phyloP scores from a whole-genome alignment of 495 filamentous ascomycete species.

The Penicillium herquei region DNA sequence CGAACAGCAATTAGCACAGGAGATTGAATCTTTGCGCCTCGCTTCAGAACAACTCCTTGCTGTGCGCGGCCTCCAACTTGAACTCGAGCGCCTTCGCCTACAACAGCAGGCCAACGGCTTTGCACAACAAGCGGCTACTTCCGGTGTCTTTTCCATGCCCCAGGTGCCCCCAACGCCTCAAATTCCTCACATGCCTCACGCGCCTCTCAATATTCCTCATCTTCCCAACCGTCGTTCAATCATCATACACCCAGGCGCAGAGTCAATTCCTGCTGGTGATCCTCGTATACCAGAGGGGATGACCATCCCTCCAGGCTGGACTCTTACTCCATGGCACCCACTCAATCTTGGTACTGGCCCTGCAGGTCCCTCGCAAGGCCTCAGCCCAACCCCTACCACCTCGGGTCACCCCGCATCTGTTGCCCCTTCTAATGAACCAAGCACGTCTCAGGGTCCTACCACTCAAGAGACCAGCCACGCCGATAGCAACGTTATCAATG shows the following conservation, averaged over 20 bases:
- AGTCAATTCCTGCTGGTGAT: constrained; percentile 61
- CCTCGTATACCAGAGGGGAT: constrained; percentile 70
- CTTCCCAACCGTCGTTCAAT: constrained; percentile 23
- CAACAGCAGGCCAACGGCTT: constrained; percentile 38
- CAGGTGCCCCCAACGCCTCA: too few species aligned
- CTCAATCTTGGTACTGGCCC: constrained; percentile 21
- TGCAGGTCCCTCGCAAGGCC: constrained; percentile 2
- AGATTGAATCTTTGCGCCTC: constrained; percentile 54
- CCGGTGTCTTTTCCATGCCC: constrained; percentile 9
- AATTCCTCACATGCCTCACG: too few species aligned
- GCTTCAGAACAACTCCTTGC: constrained; percentile 56
- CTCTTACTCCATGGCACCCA: constrained; percentile 64
- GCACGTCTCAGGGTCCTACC: background rate
- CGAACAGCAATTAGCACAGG: constrained; percentile 64
- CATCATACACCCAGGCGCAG: constrained; percentile 28
- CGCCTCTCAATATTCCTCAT: too few species aligned
- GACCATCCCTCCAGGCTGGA: constrained; percentile 73
- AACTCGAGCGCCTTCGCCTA: constrained; percentile 60
- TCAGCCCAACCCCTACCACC: constrained; percentile 8
- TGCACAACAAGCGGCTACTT: constrained; percentile 14
- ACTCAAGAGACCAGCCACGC: too few species aligned
- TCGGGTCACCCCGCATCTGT: constrained; percentile 3
- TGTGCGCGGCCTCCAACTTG: constrained; percentile 57
- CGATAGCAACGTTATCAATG: background rate
- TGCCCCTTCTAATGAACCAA: background rate